Evolutionary conservation across 352 stramenopile species (phyloP), one percentile per base, ranked within the genome.

Genomic region (Pythium coloratum): DNA sequence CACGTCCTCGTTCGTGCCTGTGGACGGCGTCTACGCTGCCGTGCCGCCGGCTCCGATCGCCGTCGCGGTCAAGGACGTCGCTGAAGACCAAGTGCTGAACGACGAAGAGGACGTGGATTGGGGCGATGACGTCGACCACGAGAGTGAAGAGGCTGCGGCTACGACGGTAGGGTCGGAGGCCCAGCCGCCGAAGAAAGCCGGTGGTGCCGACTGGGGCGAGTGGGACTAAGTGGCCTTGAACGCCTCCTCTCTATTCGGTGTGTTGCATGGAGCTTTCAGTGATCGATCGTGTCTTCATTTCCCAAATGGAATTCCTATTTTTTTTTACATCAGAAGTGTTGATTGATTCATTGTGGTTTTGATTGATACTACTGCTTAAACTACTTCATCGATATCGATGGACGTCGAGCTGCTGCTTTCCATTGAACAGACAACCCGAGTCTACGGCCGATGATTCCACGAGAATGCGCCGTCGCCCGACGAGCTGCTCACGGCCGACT

Each of bases 171-270:
- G 56, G 13, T 66, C 77, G 40, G 30, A 28, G 10, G 16, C 68
- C 8, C 64, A 61, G 32, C 32, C 67, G 16, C 70, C 77, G 28
- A 67, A 81, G 50, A 77, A 72, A 65, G 83, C 76, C 61, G 70
- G 72, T 33, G 76, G 77, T n/a, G 81, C 81, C 53, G 81, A 90
- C 67, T 90, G 81, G 81, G 81, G 81, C 47, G 79, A 90, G 58
- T 90, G 81, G 81, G 79, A 88, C 55, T 90, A 86, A 82, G 46
- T 16, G 9, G 12, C 38, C 16, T 2, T 13, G 38, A 44, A 13
- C 38, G 6, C 38, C 9, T 44, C 38, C 6, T 18, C 38, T 44
- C 16, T 44, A 18, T 44, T 44, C 38, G 12, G 38, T 44, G 38
- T 44, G 8, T 44, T 44, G 38, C 38, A 44, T 44, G 38, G 38